Conservation (phyloP, 208 protist species). For the Trypanosoma platydactyli region DNA sequence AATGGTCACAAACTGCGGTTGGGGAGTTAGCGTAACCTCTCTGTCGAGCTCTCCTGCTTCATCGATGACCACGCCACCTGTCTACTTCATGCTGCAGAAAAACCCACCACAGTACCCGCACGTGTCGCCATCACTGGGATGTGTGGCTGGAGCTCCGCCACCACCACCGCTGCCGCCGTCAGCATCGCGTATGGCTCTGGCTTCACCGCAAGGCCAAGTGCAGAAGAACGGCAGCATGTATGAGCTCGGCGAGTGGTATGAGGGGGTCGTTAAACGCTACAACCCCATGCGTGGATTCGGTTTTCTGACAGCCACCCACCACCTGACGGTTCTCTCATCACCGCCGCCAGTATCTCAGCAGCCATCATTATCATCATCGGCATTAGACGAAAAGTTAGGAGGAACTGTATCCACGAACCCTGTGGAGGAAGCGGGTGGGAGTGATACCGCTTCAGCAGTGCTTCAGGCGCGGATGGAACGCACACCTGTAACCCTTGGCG, state of each 20-base stretch:
- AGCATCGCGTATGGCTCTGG: neutral
- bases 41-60: constrained; percentile 8
- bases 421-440: neutral
- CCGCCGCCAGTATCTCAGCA: neutral
- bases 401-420: neutral
- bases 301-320: constrained; percentile 60
- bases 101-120: neutral
- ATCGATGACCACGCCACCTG: constrained; percentile 8
- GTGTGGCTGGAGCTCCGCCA: neutral
- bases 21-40: constrained; percentile 12
- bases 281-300: constrained; percentile 67
- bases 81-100: constrained; percentile 15
- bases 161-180: neutral
- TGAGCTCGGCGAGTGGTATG: constrained; percentile 49
- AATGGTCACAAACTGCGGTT: neutral
- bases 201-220: neutral
- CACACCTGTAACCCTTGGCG: constrained; percentile 38
- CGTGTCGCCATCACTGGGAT: neutral
- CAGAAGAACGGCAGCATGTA: constrained; percentile 49
- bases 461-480: constrained; percentile 20
- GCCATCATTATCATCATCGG: constrained; percentile 1
- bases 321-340: constrained; percentile 32
- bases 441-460: neutral
- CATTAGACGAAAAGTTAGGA: neutral
- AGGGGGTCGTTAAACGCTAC: constrained; percentile 71